Conservation (phyloP, 805 yeast species). For the Geotrichum ghanense region DNA sequence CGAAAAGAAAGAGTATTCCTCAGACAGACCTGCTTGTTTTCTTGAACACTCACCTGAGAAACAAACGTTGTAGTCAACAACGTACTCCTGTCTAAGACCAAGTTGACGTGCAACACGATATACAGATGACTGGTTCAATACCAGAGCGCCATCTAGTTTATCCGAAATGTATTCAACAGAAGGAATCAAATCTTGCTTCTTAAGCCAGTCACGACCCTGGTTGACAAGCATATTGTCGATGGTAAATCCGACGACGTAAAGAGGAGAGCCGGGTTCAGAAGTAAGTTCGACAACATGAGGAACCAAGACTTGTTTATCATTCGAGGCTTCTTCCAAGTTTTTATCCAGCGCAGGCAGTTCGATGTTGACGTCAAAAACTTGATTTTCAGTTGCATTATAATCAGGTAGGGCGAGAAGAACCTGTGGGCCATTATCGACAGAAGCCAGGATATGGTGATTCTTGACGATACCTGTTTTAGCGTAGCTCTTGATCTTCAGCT, state of each 20-base stretch:
- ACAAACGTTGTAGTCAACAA: slow-evolving; percentile 5
- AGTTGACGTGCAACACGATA: slow-evolving; percentile 1
- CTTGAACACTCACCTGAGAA: slow-evolving; percentile 7
- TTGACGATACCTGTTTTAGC: slow-evolving; percentile 2
- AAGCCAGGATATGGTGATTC: slow-evolving; percentile 3
- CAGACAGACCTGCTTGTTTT: slow-evolving; percentile 6
- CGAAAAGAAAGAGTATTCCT: slow-evolving; percentile 7
- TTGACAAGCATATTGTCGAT: slow-evolving; percentile 7
- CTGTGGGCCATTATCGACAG: slow-evolving; percentile 4
- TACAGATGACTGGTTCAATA: background rate
- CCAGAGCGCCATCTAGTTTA: slow-evolving; percentile 1
- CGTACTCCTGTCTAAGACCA: slow-evolving; percentile 5
- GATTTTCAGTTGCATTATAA: background rate
- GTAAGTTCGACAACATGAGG: slow-evolving; percentile 3
- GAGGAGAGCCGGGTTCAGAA: background rate
- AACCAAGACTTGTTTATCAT: background rate
- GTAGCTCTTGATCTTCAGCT: background rate
- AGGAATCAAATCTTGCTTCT: slow-evolving; percentile 2
- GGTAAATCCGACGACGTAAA: slow-evolving; percentile 4
- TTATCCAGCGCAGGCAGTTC: background rate
- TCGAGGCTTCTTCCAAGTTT: background rate
- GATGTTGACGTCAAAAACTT: slow-evolving; percentile 5
- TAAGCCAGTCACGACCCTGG: slow-evolving; percentile 8
- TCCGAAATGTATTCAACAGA: slow-evolving; percentile 8
- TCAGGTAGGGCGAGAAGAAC: slow-evolving; percentile 4